These are phyloP conservation scores for Wickerhamomyces canadensis DNA, from an alignment of 805 yeast genomes.

Conservation along the genomic window DNA sequence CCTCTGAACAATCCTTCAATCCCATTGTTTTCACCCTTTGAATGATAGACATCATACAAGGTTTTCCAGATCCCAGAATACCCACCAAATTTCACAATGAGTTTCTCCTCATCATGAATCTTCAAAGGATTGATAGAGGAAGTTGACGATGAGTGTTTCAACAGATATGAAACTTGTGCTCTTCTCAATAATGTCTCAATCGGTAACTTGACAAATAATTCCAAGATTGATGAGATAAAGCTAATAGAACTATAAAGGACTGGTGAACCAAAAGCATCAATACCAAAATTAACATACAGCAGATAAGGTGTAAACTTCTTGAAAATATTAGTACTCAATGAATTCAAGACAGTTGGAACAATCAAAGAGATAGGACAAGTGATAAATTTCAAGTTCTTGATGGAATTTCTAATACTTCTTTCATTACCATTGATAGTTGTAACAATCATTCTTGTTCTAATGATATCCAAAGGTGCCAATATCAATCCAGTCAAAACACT, in stretches of 20 bases:
- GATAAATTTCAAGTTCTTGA: slow-evolving; percentile 44
- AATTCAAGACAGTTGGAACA: slow-evolving; percentile 63
- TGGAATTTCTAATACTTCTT: slow-evolving; percentile 69
- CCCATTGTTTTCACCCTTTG: slow-evolving; percentile 39
- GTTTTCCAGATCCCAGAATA: slow-evolving; percentile 53
- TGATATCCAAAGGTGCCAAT: slow-evolving; percentile 75
- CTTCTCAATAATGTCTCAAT: slow-evolving; percentile 81
- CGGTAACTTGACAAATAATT: slow-evolving; percentile 75
- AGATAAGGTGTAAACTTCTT: slow-evolving; percentile 62
- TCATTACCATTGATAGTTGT: slow-evolving; percentile 48
- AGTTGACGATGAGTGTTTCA: no score
- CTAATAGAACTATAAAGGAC: slow-evolving; percentile 51
- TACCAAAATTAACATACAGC: slow-evolving; percentile 51
- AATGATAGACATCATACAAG: slow-evolving; percentile 37
- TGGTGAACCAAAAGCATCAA: slow-evolving; percentile 65
- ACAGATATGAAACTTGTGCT: slow-evolving; percentile 68
- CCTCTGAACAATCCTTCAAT: slow-evolving; percentile 69
- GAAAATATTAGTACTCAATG: slow-evolving; percentile 55
- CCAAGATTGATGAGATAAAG: slow-evolving; percentile 56
- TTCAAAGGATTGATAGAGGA: slow-evolving; percentile 29
- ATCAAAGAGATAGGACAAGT: slow-evolving; percentile 56
- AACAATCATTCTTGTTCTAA: slow-evolving; percentile 71
- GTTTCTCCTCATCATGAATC: slow-evolving; percentile 36
- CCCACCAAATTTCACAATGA: slow-evolving; percentile 55
- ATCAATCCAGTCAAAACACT: slow-evolving; percentile 66